These are phyloP conservation scores for Herpetomonas samuelpessoai DNA, from an alignment of 208 protist genomes.

Conservation along the genomic window DNA sequence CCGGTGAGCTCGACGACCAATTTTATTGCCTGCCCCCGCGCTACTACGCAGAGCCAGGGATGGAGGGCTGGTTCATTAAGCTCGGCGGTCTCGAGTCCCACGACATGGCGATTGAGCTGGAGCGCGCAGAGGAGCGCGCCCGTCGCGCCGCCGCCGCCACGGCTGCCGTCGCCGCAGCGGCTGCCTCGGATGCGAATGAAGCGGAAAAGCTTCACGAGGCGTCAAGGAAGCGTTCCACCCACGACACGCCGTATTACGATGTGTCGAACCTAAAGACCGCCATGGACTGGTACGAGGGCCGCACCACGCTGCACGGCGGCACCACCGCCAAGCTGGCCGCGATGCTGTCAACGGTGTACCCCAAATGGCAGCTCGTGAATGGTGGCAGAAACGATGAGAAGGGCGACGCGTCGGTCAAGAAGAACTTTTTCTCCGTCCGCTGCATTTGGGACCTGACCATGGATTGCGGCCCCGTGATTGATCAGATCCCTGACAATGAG, in stretches of 20 bases:
- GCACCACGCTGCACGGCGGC: slow-evolving; percentile 4
- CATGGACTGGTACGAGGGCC: slow-evolving; percentile 19
- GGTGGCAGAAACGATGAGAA: neutral
- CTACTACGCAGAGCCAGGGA: slow-evolving; percentile 16
- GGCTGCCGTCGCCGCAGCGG: too few species aligned
- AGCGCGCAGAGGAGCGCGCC: neutral
- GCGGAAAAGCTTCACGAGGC: neutral
- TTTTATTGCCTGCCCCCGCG: slow-evolving; percentile 29
- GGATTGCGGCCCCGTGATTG: slow-evolving; percentile 11
- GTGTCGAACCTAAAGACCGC: slow-evolving; percentile 5
- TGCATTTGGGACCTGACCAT: slow-evolving; percentile 22
- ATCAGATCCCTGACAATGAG: neutral
- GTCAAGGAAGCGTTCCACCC: too few species aligned
- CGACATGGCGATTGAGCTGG: neutral
- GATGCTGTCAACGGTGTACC: slow-evolving; percentile 15
- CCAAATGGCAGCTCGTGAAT: slow-evolving; percentile 2
- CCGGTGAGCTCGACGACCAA: slow-evolving; percentile 3
- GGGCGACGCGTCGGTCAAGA: neutral
- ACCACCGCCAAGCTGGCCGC: neutral
- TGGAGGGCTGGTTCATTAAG: slow-evolving; percentile 31
- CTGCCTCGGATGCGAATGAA: too few species aligned
- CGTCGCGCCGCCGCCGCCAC: too few species aligned
- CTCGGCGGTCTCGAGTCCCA: slow-evolving; percentile 9
- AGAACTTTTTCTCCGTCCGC: slow-evolving; percentile 13
- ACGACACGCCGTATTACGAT: neutral